phyloP scores from a whole-genome alignment of 2,329 filamentous ascomycete genomes.

The Periconia digitata region DNA sequence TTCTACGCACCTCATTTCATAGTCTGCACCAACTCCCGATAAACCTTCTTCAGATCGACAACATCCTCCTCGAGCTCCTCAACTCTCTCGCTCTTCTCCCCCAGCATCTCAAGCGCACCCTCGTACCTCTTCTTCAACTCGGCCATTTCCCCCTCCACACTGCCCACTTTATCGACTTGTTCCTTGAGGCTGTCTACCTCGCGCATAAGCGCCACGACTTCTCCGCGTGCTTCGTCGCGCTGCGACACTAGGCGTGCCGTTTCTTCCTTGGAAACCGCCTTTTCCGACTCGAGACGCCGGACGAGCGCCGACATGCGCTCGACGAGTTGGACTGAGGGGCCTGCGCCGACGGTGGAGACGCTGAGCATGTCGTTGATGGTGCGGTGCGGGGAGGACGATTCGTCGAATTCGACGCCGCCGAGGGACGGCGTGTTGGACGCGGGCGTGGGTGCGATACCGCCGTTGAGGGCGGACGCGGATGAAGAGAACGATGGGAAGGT shows the following conservation, averaged over 20 bases:
- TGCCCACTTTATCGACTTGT: conserved; percentile 61
- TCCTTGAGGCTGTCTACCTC: conserved; percentile 73
- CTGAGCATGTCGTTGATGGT: conserved; percentile 74
- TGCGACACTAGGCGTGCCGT: conserved; percentile 77
- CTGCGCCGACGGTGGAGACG: conserved; percentile 84
- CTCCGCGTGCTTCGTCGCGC: conserved; percentile 85
- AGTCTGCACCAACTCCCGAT: conserved; percentile 85
- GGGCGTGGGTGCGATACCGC: conserved; percentile 38
- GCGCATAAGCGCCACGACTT: conserved; percentile 88
- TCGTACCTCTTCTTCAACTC: conserved; percentile 78
- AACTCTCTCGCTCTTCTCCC: conserved; percentile 94
- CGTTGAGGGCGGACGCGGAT: conserved; percentile 12
- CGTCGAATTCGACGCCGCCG: conserved; percentile 48
- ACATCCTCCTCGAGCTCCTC: conserved; percentile 90
- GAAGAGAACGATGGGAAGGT: conserved; percentile 35
- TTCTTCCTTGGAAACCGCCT: conserved; percentile 86
- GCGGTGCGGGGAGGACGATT: conserved; percentile 65
- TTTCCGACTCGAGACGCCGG: conserved; percentile 86
- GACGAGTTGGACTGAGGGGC: conserved; percentile 90
- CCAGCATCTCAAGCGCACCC: conserved; percentile 89
- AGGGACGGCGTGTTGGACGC: conserved; percentile 51
- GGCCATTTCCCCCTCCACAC: conserved; percentile 68
- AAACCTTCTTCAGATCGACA: conserved; percentile 92
- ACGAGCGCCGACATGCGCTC: conserved; percentile 95
- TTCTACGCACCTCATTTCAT: too few relatives aligned